Evolutionary conservation across 1,284 basidiomycete genomes (phyloP), one percentile per base, ranked within the genome.

Genomic region (Fomes fomentarius): DNA sequence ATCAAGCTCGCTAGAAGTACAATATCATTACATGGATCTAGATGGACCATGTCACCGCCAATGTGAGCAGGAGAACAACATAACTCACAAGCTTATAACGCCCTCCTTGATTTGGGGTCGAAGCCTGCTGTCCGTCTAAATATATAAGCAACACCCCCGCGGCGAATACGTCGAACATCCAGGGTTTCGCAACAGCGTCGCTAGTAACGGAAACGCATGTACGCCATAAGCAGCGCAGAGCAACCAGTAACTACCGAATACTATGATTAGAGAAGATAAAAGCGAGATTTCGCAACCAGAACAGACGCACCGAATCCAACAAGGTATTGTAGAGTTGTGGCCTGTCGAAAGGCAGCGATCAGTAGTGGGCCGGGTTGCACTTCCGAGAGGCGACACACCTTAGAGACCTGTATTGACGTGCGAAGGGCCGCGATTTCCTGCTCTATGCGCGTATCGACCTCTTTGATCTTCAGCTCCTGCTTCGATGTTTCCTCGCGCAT

Each of bases 361-460:
- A 21, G 14, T 14, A 37, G 1, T 24, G n/a, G 40, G 12, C 19
- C 21, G 14, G 33, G 40, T 7, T n/a, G 22, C 12, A 26, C 17
- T 15, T 33, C 5, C 15, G 11, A 34, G n/a, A 4, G 25, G 10
- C 25, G 22, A 33, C 75, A 45, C 56, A 82, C 94, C 81, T 98
- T 98, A 51, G 93, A 92, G 22, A 92, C 89, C 70, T 98, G 94
- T 50, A 98, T 97, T 44, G 90, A 83, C 1, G 96, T 97, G 45
- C 94, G 77, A 48, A 98, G 71, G 5, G 87, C 86, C 2, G 95
- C 94, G 67, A 98, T 98, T 75, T 98, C 96, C 68, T 93, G 91
- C 74, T 99, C 96, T 65, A 99, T 98, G 64, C 94, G 77, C 2
- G 96, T 98, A 66, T 99, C 96, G 12, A 98, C 95, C 72, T 99